These are phyloP conservation scores for Ligustrum vulgare DNA, from an alignment of 257 asterid species.

Conservation along the genomic window DNA sequence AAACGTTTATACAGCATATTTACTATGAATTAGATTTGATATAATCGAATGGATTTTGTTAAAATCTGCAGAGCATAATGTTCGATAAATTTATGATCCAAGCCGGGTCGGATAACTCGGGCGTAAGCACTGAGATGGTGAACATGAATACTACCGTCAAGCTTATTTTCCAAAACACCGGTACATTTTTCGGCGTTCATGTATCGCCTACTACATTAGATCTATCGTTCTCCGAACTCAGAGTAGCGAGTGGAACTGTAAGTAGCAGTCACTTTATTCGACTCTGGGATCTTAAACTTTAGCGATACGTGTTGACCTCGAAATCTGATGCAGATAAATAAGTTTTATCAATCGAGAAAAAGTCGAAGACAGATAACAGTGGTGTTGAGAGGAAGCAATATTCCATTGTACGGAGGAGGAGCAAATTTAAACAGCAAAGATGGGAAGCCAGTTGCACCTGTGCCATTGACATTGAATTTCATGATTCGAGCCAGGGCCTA, in stretches of 20 bases:
- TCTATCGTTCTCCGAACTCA: conserved; percentile 61
- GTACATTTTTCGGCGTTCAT: conserved; percentile 85
- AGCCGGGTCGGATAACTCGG: conserved; percentile 74
- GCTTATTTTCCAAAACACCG: conserved; percentile 59
- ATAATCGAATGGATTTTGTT: background rate
- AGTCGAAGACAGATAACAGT: conserved; percentile 59
- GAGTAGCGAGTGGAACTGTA: conserved; percentile 70
- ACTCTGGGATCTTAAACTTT: background rate
- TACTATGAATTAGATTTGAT: background rate
- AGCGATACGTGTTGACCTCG: background rate
- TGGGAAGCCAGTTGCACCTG: conserved; percentile 60
- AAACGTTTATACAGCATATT: too few relatives aligned
- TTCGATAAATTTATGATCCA: conserved; percentile 67
- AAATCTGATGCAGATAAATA: conserved; percentile 45
- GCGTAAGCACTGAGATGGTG: conserved; percentile 81
- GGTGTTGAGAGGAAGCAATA: conserved; percentile 41
- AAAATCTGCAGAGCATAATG: conserved; percentile 61
- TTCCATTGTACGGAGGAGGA: conserved; percentile 90
- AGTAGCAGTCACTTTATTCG: conserved; percentile 26
- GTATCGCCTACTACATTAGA: conserved; percentile 70
- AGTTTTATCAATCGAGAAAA: conserved; percentile 73
- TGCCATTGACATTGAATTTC: conserved; percentile 54
- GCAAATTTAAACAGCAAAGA: conserved; percentile 52
- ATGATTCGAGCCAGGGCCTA: conserved; percentile 71
- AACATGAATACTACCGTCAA: conserved; percentile 71